Evolutionary conservation across 306 rosid species (phyloP), one percentile per base, ranked within the genome.

Genomic region (Prosopis cineraria): DNA sequence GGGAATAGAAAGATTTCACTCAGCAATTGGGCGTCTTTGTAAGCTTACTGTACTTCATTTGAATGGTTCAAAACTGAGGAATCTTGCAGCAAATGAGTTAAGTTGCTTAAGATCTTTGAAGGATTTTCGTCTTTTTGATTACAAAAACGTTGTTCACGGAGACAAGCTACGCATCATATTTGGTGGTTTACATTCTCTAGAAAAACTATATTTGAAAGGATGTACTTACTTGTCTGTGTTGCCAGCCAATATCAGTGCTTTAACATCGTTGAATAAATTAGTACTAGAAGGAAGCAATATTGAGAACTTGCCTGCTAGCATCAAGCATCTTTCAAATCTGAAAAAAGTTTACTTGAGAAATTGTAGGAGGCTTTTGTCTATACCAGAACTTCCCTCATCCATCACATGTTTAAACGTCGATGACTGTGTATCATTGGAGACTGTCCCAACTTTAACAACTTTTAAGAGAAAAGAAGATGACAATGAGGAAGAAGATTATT

Each of bases 231-330:
- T 60, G 40, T 14, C 22, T 29, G 17, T 1, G 3, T 34, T 60
- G 10, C 82, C 85, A 0, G 40, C 37, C 27, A 73, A 82, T 41
- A 56, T 78, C 55, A 47, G 33, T 22, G 22, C 6, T 37, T 27
- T 82, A 29, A 33, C 67, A 58, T 12, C 11, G 0, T 68, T 78
- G 7, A 4, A 6, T 29, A 22, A 31, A 11, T 43, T 82, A 47
- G 33, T 6, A 0, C 59, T 82, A 17, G 52, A 45, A 25, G 73
- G 72, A 44, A 77, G 68, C 73, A 72, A 2, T 48, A 9, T 82
- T 6, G 30, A 44, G 59, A 73, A 6, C 3, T 65, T 82, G 59
- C 85, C 85, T 8, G 7, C 3, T 60, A 82, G 68, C 47, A 44
- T 77, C 39, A 78, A 47, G 41, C 7, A 66, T 17, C 79, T 82